These are phyloP conservation scores for Fusarium nematophilum DNA, from an alignment of 2,329 filamentous ascomycete genomes.

Conservation along the genomic window DNA sequence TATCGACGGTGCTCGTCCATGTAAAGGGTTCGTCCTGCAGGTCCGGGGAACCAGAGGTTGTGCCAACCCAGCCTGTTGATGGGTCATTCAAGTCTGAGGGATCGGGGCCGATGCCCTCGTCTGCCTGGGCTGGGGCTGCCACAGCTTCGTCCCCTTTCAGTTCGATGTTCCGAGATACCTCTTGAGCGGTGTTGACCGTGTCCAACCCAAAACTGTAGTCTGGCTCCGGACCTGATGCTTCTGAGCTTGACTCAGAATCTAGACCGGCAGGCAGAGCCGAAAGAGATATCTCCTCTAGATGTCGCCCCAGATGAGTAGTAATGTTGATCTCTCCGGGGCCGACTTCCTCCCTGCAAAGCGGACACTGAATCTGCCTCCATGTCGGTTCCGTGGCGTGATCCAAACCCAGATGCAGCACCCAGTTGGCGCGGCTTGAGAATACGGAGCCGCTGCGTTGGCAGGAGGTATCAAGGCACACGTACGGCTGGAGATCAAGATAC, in stretches of 20 bases:
- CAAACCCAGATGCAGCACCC: not conserved
- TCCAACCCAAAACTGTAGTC: too few relatives aligned
- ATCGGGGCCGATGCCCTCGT: too few relatives aligned
- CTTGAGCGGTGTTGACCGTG: too few relatives aligned
- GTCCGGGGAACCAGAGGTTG: constrained; percentile 35
- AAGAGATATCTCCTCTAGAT: constrained; percentile 13
- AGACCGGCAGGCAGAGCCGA: constrained; percentile 1
- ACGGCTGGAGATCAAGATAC: constrained; percentile 1
- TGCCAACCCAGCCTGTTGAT: too few relatives aligned
- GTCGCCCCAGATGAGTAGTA: not conserved
- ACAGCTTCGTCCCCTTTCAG: too few relatives aligned
- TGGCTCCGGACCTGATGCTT: too few relatives aligned
- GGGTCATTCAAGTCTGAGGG: too few relatives aligned
- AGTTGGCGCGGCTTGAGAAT: not conserved
- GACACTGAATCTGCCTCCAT: not conserved
- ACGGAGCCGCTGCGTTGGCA: too few relatives aligned
- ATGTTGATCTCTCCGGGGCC: not conserved
- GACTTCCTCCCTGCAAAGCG: not conserved
- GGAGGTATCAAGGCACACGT: not conserved
- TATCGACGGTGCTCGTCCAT: constrained; percentile 24
- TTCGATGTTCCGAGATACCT: too few relatives aligned
- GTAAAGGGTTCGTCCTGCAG: constrained; percentile 33
- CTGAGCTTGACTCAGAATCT: too few relatives aligned
- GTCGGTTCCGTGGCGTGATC: not conserved
- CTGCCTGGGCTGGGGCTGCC: too few relatives aligned